Base-by-base conservation (phyloP, 352 stramenopile genomes). In the Globisporangium alternatum region DNA sequence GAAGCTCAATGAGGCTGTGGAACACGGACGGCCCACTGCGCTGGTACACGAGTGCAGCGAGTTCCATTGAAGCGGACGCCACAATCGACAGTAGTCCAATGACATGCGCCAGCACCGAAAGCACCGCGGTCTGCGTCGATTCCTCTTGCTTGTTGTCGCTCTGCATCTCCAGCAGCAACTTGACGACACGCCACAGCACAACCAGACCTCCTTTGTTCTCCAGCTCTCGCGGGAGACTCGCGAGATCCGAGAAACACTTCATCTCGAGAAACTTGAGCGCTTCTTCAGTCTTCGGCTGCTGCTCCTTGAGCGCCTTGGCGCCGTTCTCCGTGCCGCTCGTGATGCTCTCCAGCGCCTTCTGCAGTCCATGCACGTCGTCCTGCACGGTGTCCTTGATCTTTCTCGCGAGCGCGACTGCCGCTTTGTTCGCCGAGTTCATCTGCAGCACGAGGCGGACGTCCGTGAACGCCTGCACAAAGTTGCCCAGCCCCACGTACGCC, bases 401-500 rank as follows among this genome's bases (percentile, higher is more conserved):
- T 31, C 83, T 74, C 58, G 83, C 81, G 56, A 95, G 67, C 31
- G 77, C 72, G 35, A 83, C 69, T 2, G 85, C 86, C 5, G 83
- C 73, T 61, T 95, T 93, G 77, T 95, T 95, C 21, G 22, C 76
- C 5, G 84, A 81, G 56, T 87, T 77, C 30, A 84, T 64, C 55
- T 90, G 84, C 70, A 95, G 66, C 66, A 93, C 81, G 43, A 86
- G 62, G 8, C 78, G 86, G 49, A 93, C 70, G 59, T 95, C 86
- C 49, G 75, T 69, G 67, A 93, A 92, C 10, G 82, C 81, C 48
- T 87, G 66, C 55, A 84, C 81, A 53, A 90, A 74, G 64, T 86
- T 83, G 13, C 81, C 80, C 28, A 91, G 55, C 2, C 72, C 86
- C 65, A 93, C 74, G 55, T 85, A 71, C 35, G 81, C 86, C 68